These are phyloP conservation scores for Stachybotrys chlorohalonatus DNA, from an alignment of 2,329 filamentous ascomycete species.

Conservation along the genomic window DNA sequence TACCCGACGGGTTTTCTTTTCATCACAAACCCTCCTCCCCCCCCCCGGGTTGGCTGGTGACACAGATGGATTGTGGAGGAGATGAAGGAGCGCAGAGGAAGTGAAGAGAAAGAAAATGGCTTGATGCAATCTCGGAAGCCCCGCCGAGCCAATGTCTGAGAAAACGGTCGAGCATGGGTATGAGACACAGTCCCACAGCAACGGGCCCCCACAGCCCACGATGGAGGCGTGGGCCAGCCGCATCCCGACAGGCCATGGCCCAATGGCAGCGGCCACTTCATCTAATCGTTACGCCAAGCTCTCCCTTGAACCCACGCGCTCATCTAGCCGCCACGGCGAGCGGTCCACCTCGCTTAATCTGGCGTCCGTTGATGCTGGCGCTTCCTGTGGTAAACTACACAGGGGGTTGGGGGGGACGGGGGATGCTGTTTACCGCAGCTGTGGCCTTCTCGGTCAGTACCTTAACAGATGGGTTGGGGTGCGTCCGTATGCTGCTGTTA, in stretches of 20 bases:
- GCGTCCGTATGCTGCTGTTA: no score
- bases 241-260: background rate
- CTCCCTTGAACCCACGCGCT: background rate
- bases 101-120: background rate
- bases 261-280: background rate
- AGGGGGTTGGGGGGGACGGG: no score
- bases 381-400: no score
- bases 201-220: no score
- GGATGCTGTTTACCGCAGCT: no score
- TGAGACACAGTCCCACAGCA: background rate
- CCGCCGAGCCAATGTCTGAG: background rate
- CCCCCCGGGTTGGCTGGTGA: background rate
- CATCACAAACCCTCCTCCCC: no score
- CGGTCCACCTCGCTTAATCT: background rate
- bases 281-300: background rate
- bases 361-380: background rate
- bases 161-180: background rate
- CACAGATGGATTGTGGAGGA: background rate
- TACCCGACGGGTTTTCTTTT: no score
- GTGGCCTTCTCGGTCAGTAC: no score
- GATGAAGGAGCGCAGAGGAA: background rate
- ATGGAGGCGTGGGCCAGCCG: no score
- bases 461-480: no score
- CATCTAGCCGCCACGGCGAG: background rate
- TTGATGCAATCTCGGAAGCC: background rate